phyloP scores from a whole-genome alignment of 306 rosid species.

The Casuarina cunninghamiana region DNA sequence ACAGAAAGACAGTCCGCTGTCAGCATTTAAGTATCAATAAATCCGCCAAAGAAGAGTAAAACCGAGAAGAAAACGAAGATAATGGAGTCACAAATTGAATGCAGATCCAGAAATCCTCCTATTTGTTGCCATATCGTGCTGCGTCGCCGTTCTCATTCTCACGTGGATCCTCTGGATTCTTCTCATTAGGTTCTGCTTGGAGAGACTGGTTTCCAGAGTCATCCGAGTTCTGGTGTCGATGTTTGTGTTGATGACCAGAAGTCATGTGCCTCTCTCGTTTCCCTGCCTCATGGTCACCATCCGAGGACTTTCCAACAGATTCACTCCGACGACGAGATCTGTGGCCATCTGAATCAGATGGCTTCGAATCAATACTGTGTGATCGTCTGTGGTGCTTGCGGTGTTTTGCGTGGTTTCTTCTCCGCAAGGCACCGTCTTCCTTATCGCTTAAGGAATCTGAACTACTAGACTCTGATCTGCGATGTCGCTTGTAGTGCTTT shows the following conservation, averaged over 20 bases:
- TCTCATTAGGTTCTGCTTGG: constrained; percentile 29
- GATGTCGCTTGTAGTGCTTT: constrained; percentile 52
- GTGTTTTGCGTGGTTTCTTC: constrained; percentile 44
- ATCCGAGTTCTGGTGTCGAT: constrained; percentile 25
- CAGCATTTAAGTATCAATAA: not conserved
- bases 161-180: constrained; percentile 19
- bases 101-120: not conserved
- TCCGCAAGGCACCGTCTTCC: constrained; percentile 36
- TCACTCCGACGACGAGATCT: constrained; percentile 36
- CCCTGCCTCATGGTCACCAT: constrained; percentile 45
- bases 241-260: constrained; percentile 39
- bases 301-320: constrained; percentile 52
- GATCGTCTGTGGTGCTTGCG: constrained; percentile 50
- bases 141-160: constrained; percentile 20
- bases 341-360: constrained; percentile 48
- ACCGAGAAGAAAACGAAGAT: not conserved
- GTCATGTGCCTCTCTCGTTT: constrained; percentile 36
- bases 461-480: constrained; percentile 34
- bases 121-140: constrained; percentile 9
- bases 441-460: constrained; percentile 43
- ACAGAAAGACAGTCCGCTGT: not conserved
- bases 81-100: not conserved
- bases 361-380: constrained; percentile 38
- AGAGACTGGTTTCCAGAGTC: constrained; percentile 37
- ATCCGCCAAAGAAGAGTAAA: not conserved